Percentiles rank a stretch among this genome's conserved stretches.
phyloP scores from a whole-genome alignment of 2,329 filamentous ascomycete genomes.

The Fusarium solani-melongenae region DNA sequence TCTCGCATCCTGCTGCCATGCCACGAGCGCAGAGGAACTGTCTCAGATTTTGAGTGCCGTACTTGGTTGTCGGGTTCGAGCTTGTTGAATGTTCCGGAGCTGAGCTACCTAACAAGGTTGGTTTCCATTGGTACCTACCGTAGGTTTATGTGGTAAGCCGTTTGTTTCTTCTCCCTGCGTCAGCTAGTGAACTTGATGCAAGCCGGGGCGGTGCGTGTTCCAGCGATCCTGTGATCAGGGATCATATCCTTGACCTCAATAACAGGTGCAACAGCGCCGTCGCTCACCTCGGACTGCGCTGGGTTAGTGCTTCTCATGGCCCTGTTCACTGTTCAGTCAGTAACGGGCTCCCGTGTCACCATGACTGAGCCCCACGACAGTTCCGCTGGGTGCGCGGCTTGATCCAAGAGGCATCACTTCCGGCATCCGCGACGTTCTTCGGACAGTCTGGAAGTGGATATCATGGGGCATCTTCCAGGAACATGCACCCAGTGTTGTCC shows the following conservation, averaged over 20 bases:
- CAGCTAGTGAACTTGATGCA: slow-evolving; percentile 17
- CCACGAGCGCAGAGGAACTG: slow-evolving; percentile 21
- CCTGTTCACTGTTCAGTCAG: neutral
- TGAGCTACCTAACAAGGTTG: neutral
- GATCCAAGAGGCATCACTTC: slow-evolving; percentile 4
- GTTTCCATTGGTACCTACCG: neutral
- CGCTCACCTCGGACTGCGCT: slow-evolving; percentile 1
- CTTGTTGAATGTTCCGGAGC: slow-evolving; percentile 2
- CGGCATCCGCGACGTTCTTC: slow-evolving; percentile 10
- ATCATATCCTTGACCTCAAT: slow-evolving; percentile 13
- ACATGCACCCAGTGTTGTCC: neutral
- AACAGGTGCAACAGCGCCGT: neutral
- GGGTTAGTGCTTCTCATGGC: neutral
- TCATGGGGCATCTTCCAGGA: neutral
- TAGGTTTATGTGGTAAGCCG: slow-evolving; percentile 3
- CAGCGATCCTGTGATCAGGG: slow-evolving; percentile 28
- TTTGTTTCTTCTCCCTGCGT: slow-evolving; percentile 34
- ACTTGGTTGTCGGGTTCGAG: slow-evolving; percentile 19
- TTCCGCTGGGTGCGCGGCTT: neutral
- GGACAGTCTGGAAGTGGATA: slow-evolving; percentile 9
- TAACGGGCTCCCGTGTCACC: neutral
- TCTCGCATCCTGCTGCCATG: slow-evolving; percentile 15
- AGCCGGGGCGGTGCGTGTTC: slow-evolving; percentile 15
- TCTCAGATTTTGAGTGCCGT: slow-evolving; percentile 22
- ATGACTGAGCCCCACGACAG: neutral